A percentile compares a stretch with the other conserved stretches of the same genome.
Conservation (phyloP, 2,329 filamentous ascomycete genomes). For the Orbilia oligospora region DNA sequence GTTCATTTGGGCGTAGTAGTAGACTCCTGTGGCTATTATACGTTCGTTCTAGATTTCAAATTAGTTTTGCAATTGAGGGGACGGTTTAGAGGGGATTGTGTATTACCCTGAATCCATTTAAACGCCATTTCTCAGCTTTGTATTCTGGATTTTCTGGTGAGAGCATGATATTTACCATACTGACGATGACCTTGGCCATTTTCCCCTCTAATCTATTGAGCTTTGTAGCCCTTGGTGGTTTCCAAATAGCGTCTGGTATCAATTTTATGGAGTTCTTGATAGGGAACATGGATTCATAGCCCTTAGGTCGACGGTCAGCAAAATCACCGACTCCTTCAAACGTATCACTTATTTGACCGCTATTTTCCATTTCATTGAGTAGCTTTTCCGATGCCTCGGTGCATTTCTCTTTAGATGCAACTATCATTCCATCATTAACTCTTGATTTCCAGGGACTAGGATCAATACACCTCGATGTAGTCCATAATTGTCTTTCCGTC, state of each 20-base stretch:
- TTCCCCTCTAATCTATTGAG: constrained; percentile 60
- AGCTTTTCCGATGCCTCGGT: background rate
- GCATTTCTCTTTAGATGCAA: background rate
- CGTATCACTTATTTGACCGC: background rate
- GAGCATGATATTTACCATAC: constrained; percentile 74
- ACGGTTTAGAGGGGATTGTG: no score
- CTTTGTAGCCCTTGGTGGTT: constrained; percentile 1
- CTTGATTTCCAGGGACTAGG: constrained; percentile 11
- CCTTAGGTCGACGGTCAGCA: background rate
- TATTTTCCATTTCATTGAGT: background rate
- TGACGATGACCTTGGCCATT: constrained; percentile 76
- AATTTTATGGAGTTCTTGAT: background rate
- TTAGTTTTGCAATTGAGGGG: no score
- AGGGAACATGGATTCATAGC: background rate
- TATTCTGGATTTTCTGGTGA: constrained; percentile 72
- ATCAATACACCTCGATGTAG: background rate
- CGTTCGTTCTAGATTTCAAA: constrained; percentile 71
- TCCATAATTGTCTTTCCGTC: background rate
- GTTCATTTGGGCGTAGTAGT: constrained; percentile 75
- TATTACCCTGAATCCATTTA: constrained; percentile 70
- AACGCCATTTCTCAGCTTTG: constrained; percentile 71
- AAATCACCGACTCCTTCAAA: background rate
- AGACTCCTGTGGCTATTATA: constrained; percentile 75
- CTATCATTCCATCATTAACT: background rate
- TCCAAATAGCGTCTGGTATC: background rate